Conservation (phyloP, 805 yeast species). For the Nakazawaea sp. region DNA sequence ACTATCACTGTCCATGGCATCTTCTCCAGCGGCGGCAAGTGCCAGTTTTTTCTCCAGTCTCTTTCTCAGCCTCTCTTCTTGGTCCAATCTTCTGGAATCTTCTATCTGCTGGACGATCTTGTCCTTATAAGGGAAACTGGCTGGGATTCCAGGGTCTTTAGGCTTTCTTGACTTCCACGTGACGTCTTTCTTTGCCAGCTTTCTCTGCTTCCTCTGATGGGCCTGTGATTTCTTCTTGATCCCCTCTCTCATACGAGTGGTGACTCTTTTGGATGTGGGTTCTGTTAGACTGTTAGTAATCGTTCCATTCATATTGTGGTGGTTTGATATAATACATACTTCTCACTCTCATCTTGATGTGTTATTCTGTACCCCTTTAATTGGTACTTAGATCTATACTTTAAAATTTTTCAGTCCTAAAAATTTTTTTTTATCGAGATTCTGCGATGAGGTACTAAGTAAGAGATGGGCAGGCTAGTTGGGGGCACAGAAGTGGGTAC, state of each 20-base stretch:
- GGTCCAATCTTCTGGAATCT: slow-evolving; percentile 41
- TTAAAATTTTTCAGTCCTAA: neutral
- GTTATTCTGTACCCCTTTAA: too few species aligned
- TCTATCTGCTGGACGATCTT: slow-evolving; percentile 70
- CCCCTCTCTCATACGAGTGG: slow-evolving; percentile 94
- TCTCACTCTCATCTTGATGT: slow-evolving; percentile 25
- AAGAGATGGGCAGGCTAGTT: too few species aligned
- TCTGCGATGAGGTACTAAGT: too few species aligned
- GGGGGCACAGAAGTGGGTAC: too few species aligned
- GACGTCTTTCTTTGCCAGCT: slow-evolving; percentile 76
- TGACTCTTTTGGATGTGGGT: slow-evolving; percentile 79
- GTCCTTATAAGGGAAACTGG: slow-evolving; percentile 91
- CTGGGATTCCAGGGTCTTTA: slow-evolving; percentile 93
- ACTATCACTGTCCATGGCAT: slow-evolving; percentile 25
- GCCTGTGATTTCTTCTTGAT: slow-evolving; percentile 94
- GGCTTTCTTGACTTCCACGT: slow-evolving; percentile 86
- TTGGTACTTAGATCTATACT: neutral
- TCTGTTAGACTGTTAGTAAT: slow-evolving; percentile 21
- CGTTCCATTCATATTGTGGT: neutral
- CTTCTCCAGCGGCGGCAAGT: slow-evolving; percentile 22
- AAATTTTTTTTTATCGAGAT: neutral
- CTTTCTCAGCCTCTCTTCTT: slow-evolving; percentile 27
- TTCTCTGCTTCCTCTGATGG: slow-evolving; percentile 78
- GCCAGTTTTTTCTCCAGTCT: slow-evolving; percentile 26
- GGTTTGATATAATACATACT: slow-evolving; percentile 6